Evolutionary conservation across 83 land plant species (phyloP), one percentile per base, ranked within the genome.

Genomic region (Diphasiastrum complanatum): DNA sequence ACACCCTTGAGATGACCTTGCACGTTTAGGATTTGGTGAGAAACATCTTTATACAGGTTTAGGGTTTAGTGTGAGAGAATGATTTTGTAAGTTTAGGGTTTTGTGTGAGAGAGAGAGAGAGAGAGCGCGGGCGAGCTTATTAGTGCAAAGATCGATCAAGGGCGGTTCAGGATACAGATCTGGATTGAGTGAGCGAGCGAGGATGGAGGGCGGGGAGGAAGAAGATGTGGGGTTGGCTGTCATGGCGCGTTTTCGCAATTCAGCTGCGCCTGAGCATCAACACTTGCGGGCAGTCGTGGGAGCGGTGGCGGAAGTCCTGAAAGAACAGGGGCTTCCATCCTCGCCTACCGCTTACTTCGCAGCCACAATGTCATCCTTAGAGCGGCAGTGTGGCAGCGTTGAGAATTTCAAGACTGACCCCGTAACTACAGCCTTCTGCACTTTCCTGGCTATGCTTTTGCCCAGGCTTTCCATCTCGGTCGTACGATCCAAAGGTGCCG

Each of bases 261-360:
- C 85, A 27, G 8, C 58, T 16, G 48, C 64, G 8, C 81, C 84
- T 2, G 78, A 82, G 14, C 81, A 87, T 64, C 75, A 74, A 59
- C 89, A 80, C 49, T 65, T 91, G 43, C 83, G 85, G 66, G 78
- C 89, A 24, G 76, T 66, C 25, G 67, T 75, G 46, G 78, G 79
- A 49, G 81, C 84, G 66, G 82, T 91, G 69, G 32, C 83, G 4
- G 90, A 84, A 54, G 79, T 74, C 33, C 81, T 91, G 51, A 74
- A 69, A 57, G 93, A 87, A 31, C 89, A 91, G 47, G 48, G 61
- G 32, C 45, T 82, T 31, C 76, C 84, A n/a, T 68, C 63, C 14
- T 45, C 84, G 28, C 81, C 97, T 4, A 68, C 78, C 22, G 72
- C 92, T 30, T 91, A 82, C 68, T 91, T 91, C 52, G 82, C 79